Conservation (phyloP, 2,329 filamentous ascomycete species). For the Penicillium sp. region DNA sequence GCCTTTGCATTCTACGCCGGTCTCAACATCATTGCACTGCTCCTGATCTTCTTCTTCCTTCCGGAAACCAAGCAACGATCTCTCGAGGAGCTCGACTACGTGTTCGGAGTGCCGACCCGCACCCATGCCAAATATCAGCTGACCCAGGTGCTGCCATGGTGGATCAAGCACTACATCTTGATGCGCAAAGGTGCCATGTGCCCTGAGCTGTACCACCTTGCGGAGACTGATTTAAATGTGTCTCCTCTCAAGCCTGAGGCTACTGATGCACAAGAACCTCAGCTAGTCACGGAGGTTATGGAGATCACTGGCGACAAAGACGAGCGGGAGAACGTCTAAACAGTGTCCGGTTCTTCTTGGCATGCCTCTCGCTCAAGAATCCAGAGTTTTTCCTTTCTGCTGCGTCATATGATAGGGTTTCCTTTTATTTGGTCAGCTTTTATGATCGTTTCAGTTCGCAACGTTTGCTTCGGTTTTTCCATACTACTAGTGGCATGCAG, state of each 20-base stretch:
- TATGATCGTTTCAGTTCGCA: background rate
- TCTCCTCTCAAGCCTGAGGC: too few species aligned
- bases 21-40: conserved; percentile 56
- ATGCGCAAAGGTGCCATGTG: conserved; percentile 48
- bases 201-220: conserved; percentile 42
- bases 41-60: conserved; percentile 59
- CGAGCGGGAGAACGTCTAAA: background rate
- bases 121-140: conserved; percentile 56
- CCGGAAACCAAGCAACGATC: conserved; percentile 54
- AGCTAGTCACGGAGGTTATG: background rate
- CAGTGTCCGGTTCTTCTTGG: background rate
- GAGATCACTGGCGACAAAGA: background rate
- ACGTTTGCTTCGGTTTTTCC: background rate
- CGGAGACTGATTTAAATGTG: background rate
- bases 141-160: conserved; percentile 56
- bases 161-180: conserved; percentile 58
- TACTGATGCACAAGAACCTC: background rate
- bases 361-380: background rate
- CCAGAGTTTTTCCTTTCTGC: too few species aligned
- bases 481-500: too few species aligned
- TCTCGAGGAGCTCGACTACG: conserved; percentile 54
- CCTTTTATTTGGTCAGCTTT: background rate
- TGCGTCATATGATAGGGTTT: too few species aligned
- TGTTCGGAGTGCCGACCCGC: conserved; percentile 53
- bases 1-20: conserved; percentile 59